Base-by-base conservation (phyloP, 176 grass and related monocot genomes). In the Oryza glaberrima region DNA sequence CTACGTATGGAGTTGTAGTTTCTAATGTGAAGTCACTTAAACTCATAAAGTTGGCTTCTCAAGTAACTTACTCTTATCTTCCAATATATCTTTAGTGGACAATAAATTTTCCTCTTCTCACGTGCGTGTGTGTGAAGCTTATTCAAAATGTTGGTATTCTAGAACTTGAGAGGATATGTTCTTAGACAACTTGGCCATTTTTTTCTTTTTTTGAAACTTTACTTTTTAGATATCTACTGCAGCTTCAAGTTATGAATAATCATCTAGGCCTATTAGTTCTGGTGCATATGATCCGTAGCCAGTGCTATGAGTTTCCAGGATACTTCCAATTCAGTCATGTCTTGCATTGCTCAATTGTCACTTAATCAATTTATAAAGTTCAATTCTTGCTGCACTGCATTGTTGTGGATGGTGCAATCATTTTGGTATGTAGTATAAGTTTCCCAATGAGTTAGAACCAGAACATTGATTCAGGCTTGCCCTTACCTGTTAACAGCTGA, bases 271-370 rank as follows among this genome's bases (percentile, higher is more conserved):
- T 65, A 41, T 19, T 23, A 65, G 3, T 81, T 28, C 63, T 32
- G 8, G 40, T 40, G 5, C 25, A 38, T n/a, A 46, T 67, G 72
- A 44, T 82, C 60, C 16, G 45, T 44, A 58, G 61, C 10, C 77
- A 10, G 22, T 17, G n/a, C 1, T 8, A 72, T 48, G 16, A 64
- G 38, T 23, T 47, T 65, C 64, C 20, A 13, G 10, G 43, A 16
- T 69, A 36, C 44, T 82, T 86, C n/a, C 49, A 20, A 46, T 44
- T 51, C 66, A 26, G 7, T 5, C 25, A 17, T n/a, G 3, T 14
- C 20, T 30, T 73, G 43, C 22, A 66, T 77, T 88, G 61, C 19
- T 76, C 41, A 35, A 22, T 72, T 77, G 14, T 81, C 32, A 54
- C 82, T 68, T 60, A 28, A 63, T 38, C 65, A 47, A 43, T 13